Evolutionary conservation across 495 filamentous ascomycete genomes (phyloP).

Genomic region (Aspergillus mulundensis): DNA sequence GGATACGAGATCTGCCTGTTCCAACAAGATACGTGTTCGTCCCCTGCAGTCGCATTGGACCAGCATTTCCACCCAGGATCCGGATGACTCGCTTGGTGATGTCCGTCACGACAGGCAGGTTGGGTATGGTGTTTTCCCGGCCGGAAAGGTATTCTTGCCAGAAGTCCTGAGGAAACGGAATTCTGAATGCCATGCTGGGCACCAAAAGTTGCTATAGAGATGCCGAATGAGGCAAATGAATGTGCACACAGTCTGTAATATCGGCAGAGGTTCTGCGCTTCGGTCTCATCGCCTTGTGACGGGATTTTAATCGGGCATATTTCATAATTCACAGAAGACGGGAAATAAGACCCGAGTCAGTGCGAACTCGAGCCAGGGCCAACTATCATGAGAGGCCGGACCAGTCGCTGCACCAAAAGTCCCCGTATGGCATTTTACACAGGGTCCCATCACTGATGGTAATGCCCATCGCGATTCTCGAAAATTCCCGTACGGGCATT

Average conservation of each 20-base stretch:
- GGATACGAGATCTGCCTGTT: constrained; percentile 54
- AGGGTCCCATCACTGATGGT: neutral
- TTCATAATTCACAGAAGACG: neutral
- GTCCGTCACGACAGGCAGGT: constrained; percentile 34
- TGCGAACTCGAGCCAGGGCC: neutral
- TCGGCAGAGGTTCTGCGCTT: neutral
- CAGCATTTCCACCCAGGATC: constrained; percentile 62
- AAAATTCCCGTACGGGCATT: constrained; percentile 7
- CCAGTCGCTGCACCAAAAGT: constrained; percentile 1
- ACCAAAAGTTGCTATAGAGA: neutral
- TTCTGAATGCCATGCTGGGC: neutral
- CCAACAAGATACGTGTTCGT: constrained; percentile 80
- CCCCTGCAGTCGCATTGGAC: constrained; percentile 55
- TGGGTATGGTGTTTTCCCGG: constrained; percentile 29
- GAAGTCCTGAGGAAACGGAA: neutral
- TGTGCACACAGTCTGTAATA: neutral
- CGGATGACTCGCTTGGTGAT: constrained; percentile 41
- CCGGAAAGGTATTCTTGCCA: constrained; percentile 36
- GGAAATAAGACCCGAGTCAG: constrained; percentile 1
- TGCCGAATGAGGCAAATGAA: neutral
- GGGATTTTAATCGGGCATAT: constrained; percentile 8
- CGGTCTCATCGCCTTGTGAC: neutral
- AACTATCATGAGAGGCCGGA: neutral
- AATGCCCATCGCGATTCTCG: neutral
- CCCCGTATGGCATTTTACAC: constrained; percentile 1